A percentile compares a stretch with the other conserved stretches of the same genome.
Conservation (phyloP, 1,284 basidiomycete species). For the Cystobasidium slooffiae region DNA sequence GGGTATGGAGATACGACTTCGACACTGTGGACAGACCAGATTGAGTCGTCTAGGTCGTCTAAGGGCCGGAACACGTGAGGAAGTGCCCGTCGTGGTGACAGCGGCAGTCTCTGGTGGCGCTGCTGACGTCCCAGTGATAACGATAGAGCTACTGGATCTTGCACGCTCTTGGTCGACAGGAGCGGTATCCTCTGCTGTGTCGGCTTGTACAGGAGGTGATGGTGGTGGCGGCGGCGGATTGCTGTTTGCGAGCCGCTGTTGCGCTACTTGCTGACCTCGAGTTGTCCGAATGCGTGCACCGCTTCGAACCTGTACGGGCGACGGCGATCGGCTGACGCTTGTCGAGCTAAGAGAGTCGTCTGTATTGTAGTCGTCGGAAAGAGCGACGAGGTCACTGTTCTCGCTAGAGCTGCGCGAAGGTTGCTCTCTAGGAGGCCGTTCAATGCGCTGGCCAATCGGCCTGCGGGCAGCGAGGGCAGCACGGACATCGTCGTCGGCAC, state of each 20-base stretch:
- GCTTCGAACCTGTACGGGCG: conserved; percentile 1
- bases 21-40: conserved; percentile 48
- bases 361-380: conserved; percentile 35
- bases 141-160: too few relatives aligned
- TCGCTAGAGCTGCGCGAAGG: background rate
- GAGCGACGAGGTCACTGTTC: background rate
- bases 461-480: background rate
- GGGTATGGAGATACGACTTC: conserved; percentile 36
- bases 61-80: background rate
- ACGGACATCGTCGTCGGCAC: background rate
- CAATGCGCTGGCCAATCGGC: too few relatives aligned
- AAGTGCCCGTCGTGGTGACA: background rate
- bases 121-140: too few relatives aligned
- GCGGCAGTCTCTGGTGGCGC: too few relatives aligned
- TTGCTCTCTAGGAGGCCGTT: too few relatives aligned
- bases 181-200: background rate
- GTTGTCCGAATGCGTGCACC: conserved; percentile 5
- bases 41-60: conserved; percentile 34
- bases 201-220: background rate
- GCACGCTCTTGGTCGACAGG: background rate
- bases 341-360: conserved; percentile 4
- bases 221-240: background rate
- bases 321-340: background rate
- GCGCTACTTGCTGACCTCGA: conserved; percentile 16
- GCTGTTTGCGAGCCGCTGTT: background rate